Evolutionary conservation across 495 filamentous ascomycete genomes (phyloP).

Genomic region (Aspergillus nidulans): DNA sequence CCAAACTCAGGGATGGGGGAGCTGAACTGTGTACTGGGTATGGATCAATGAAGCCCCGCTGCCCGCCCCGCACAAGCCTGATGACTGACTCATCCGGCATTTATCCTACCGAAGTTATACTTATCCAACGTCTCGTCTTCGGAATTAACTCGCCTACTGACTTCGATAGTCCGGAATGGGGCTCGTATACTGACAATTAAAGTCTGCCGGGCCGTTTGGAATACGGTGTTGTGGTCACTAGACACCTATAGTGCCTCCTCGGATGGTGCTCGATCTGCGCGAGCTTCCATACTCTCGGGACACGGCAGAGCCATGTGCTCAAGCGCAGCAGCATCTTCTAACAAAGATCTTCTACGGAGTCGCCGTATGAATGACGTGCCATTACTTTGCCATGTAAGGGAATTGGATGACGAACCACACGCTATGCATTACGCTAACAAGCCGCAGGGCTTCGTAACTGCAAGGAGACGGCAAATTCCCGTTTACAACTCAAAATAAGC

Average conservation of each 20-base stretch:
- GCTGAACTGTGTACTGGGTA: not conserved
- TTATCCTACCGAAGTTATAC: not conserved
- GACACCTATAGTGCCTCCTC: not conserved
- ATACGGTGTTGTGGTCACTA: not conserved
- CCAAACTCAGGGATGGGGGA: not conserved
- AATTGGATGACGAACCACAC: not conserved
- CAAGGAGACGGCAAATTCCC: not conserved
- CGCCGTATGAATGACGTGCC: not conserved
- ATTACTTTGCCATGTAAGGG: not conserved
- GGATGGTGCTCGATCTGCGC: not conserved
- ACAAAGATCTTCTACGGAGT: too few relatives aligned
- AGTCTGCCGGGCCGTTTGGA: too few relatives aligned
- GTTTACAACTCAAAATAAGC: not conserved
- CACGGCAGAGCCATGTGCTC: not conserved
- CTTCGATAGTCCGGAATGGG: not conserved
- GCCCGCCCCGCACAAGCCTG: constrained; percentile 4
- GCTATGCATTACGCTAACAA: not conserved
- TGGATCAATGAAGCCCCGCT: not conserved
- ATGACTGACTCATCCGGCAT: not conserved
- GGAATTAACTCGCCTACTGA: not conserved
- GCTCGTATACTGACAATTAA: too few relatives aligned
- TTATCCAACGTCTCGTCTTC: not conserved
- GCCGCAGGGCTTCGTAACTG: not conserved
- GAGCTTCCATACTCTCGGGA: not conserved
- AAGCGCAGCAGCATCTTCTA: too few relatives aligned